Evolutionary conservation across 768 basidiomycete species (phyloP), one percentile per base, ranked within the genome.

Genomic region (Hemileccinum impolitum): DNA sequence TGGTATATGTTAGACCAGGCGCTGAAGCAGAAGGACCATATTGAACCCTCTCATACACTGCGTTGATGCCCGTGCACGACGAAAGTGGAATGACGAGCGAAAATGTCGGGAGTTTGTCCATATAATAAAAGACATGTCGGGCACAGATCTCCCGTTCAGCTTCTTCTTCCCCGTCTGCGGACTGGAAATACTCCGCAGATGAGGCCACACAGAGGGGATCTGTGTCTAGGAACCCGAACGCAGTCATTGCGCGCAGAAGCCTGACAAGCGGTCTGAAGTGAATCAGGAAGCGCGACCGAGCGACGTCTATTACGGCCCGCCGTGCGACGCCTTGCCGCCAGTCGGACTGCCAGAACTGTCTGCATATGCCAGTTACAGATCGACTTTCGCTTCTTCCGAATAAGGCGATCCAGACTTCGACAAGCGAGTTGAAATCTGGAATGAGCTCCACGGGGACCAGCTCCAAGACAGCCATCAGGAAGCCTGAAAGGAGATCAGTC

Each of bases 301-400:
- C 81, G 19, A 91, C 82, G 52, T 94, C 91, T 47, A 97, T 79
- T 43, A 94, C 78, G 31, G 88, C 87, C 23, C 87, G 80, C 26
- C 92, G 87, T 17, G 83, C 70, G 4, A 77, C 75, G 40, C 81
- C 81, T 32, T 76, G 73, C 34, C 80, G 71, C 81, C 83, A 88
- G 60, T 94, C 91, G 2, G 71, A 74, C 45, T 82, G 75, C 92
- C 94, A 97, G 65, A 82, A 94, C 56, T 94, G 90, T 6, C 76
- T 71, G 54, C 85, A 87, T 51, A 95, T 82, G 3, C 79, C 80
- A 11, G 78, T 72, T 21, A 87, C 75, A 25, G 88, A 80, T 50
- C 69, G 62, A 63, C 71, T 65, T 72, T 82, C 70, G 56, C 86
- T 88, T 21, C 87, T 77, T 6, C 90, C 90, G 50, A 87, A 90